phyloP scores from a whole-genome alignment of 768 basidiomycete genomes.

The Sistotremastrum niveocremeum region DNA sequence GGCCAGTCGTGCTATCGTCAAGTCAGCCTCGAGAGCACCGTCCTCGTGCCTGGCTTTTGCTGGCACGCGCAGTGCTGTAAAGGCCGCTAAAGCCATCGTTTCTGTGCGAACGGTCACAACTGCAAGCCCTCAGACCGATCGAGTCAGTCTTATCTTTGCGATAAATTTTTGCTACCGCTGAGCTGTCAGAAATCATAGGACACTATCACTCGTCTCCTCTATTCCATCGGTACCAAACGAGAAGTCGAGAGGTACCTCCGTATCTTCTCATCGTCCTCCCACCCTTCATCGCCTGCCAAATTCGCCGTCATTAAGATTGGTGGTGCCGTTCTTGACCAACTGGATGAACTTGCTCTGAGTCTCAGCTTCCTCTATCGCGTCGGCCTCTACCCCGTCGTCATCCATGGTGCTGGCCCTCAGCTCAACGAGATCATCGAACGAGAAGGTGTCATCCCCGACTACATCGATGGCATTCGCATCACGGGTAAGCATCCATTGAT shows the following conservation, averaged over 20 bases:
- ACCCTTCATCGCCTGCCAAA: constrained; percentile 81
- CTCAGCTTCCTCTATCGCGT: constrained; percentile 94
- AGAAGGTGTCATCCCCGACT: constrained; percentile 91
- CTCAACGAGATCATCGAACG: constrained; percentile 86
- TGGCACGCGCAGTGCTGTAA: no score
- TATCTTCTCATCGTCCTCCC: constrained; percentile 91
- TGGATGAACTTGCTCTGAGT: constrained; percentile 89
- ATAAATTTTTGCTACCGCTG: no score
- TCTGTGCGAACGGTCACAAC: no score
- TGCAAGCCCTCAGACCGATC: no score
- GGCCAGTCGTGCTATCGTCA: no score
- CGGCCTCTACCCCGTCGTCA: constrained; percentile 92
- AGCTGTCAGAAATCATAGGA: constrained; percentile 37
- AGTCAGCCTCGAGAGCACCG: no score
- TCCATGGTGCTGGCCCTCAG: constrained; percentile 95
- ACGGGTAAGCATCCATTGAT: constrained; percentile 44
- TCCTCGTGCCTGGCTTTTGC: no score
- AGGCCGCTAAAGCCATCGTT: no score
- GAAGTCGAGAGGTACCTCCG: constrained; percentile 98
- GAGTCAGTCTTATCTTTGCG: no score
- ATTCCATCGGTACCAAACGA: constrained; percentile 92
- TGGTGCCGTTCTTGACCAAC: constrained; percentile 83
- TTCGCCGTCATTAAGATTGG: constrained; percentile 98
- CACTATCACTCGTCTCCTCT: constrained; percentile 90
- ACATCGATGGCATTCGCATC: constrained; percentile 94